Evolutionary conservation across 1,139 yeast genomes (phyloP), one percentile per base, ranked within the genome.

Genomic region (Nakaseomyces bracarensis): DNA sequence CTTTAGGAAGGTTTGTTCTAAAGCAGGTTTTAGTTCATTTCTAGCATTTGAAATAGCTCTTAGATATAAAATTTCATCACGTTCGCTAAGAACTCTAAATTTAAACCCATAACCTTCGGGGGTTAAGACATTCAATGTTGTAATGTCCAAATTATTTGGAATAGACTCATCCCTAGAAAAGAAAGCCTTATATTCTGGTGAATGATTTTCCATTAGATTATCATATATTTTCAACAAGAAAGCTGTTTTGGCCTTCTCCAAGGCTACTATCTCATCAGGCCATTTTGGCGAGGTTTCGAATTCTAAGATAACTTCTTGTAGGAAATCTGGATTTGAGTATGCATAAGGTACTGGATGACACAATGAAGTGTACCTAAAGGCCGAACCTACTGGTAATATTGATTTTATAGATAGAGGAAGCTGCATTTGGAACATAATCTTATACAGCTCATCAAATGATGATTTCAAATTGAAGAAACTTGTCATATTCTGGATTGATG

Each of bases 201-300:
- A 74, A 43, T 70, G 65, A 25, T 67, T 61, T n/a, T 52, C 51
- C 8, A 52, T 53, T 43, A 87, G 52, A 20, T 68, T 62, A 44
- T 84, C 86, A 47, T 76, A 72, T 14, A 89, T 74, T 53, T 83
- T 82, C 40, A 93, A 61, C 52, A 91, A 66, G 52, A 93, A 85
- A 5, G 97, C 98, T 29, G 91, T 74, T 59, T 93, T 93, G 14
- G 95, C 83, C 55, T 82, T 80, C 58, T 91, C 98, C 45, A 87
- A 67, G 1, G 96, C 89, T 28, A 71, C 67, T 4, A 86, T 61
- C 60, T 91, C 96, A 63, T 85, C 95, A 1, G 99, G 98, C 99
- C 98, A 93, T 61, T 79, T 78, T n/a, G 78, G 72, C 1, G 96
- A 83, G 3, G 84, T 70, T 65, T 93, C 98, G 62, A 93, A 86